Evolutionary conservation across 2,329 filamentous ascomycete genomes (phyloP).

Genomic region (Calonectria hongkongensis): DNA sequence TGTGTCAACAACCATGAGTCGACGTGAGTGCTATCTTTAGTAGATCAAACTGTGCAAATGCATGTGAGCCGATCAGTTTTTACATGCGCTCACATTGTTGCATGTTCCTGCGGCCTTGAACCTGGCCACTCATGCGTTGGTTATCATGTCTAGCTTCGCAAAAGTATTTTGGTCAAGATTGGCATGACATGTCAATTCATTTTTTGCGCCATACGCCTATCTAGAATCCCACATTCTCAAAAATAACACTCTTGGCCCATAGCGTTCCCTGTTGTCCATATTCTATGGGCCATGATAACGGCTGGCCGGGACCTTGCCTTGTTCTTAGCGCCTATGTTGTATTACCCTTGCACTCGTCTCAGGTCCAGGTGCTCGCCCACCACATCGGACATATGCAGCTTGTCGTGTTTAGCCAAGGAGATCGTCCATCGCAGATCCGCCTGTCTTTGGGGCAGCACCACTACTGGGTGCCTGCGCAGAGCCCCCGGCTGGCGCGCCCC

Average conservation of each 20-base stretch:
- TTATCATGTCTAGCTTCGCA: neutral
- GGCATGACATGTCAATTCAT: constrained; percentile 58
- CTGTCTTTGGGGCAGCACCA: constrained; percentile 54
- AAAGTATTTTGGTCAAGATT: constrained; percentile 33
- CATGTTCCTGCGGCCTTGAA: neutral
- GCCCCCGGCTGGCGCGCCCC: constrained; percentile 81
- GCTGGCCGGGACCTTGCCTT: constrained; percentile 26
- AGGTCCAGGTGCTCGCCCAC: constrained; percentile 45
- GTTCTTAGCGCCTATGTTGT: constrained; percentile 20
- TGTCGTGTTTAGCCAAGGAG: constrained; percentile 65
- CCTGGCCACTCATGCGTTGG: neutral
- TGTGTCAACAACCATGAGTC: constrained; percentile 13
- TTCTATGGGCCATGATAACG: constrained; percentile 41
- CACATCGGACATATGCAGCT: constrained; percentile 30
- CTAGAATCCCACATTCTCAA: constrained; percentile 61
- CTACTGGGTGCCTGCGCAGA: constrained; percentile 56
- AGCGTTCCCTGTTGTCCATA: constrained; percentile 48
- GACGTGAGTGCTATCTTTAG: constrained; percentile 30
- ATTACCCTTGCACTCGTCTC: constrained; percentile 35
- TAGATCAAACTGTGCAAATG: neutral
- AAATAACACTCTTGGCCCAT: constrained; percentile 55
- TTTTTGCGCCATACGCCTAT: constrained; percentile 67
- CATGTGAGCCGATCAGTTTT: constrained; percentile 1
- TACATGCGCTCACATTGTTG: constrained; percentile 2
- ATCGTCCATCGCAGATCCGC: constrained; percentile 67